Percentiles rank a stretch among this genome's conserved stretches.
Conservation (phyloP, 2,329 filamentous ascomycete species). For the Hypomyces perniciosus region DNA sequence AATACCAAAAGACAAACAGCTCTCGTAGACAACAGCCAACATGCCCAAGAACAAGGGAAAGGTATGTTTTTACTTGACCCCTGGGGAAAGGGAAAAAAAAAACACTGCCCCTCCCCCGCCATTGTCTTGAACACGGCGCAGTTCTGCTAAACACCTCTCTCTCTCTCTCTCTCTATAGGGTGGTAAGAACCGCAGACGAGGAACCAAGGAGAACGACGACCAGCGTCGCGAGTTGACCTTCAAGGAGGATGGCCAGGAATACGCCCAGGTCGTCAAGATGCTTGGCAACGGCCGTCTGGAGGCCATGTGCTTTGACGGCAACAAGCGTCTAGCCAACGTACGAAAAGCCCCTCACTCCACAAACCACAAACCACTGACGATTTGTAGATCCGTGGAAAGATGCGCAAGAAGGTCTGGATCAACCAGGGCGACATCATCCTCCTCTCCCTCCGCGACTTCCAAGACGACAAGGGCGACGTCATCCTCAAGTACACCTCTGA, state of each 20-base stretch:
- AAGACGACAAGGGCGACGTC: slow-evolving; percentile 94
- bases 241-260: slow-evolving; percentile 91
- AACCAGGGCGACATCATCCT: slow-evolving; percentile 96
- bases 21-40: slow-evolving; percentile 28
- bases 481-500: slow-evolving; percentile 95
- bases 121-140: slow-evolving; percentile 4
- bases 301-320: slow-evolving; percentile 88
- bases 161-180: slow-evolving; percentile 51
- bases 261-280: slow-evolving; percentile 67
- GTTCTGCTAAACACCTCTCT: background rate
- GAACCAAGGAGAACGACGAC: slow-evolving; percentile 99
- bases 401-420: slow-evolving; percentile 99
- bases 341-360: slow-evolving; percentile 13
- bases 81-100: background rate
- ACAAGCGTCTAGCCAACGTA: slow-evolving; percentile 38
- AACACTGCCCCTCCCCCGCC: slow-evolving; percentile 6
- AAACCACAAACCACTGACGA: background rate
- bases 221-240: slow-evolving; percentile 98
- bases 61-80: slow-evolving; percentile 45
- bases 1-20: background rate
- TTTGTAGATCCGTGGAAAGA: slow-evolving; percentile 67
- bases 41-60: slow-evolving; percentile 99
- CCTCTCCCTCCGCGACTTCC: slow-evolving; percentile 82
- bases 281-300: slow-evolving; percentile 91
- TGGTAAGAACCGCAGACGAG: slow-evolving; percentile 96